Conservation (phyloP, 805 yeast species). For the Trichomonascus vanleenenianus region DNA sequence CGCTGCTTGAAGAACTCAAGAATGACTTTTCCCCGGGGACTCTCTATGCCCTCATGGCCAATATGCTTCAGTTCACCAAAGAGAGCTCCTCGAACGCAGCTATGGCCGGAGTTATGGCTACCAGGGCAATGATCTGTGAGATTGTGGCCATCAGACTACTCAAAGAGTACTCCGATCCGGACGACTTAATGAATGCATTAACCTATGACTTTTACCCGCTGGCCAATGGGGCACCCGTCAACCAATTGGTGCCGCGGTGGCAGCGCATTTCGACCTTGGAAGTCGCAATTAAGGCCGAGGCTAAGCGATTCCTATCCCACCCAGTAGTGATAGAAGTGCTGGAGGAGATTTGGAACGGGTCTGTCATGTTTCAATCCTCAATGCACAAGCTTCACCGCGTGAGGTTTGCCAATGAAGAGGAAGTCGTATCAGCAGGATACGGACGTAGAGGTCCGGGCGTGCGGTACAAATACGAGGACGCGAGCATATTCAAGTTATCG, state of each 20-base stretch:
- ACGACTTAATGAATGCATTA: slow-evolving; percentile 38
- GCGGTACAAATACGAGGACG: slow-evolving; percentile 28
- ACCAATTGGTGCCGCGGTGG: slow-evolving; percentile 25
- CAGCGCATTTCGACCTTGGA: slow-evolving; percentile 42
- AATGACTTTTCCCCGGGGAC: slow-evolving; percentile 26
- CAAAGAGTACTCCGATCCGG: slow-evolving; percentile 35
- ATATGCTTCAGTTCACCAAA: slow-evolving; percentile 31
- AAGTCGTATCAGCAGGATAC: slow-evolving; percentile 20
- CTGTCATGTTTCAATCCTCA: slow-evolving; percentile 34
- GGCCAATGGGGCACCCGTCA: slow-evolving; percentile 28
- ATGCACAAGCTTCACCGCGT: slow-evolving; percentile 30
- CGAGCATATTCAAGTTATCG: slow-evolving; percentile 31
- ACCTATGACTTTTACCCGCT: slow-evolving; percentile 42
- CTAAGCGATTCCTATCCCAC: slow-evolving; percentile 45
- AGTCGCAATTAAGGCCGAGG: slow-evolving; percentile 43
- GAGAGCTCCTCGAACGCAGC: slow-evolving; percentile 28
- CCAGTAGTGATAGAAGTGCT: slow-evolving; percentile 42
- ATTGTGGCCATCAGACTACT: slow-evolving; percentile 43
- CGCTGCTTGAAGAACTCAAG: slow-evolving; percentile 34
- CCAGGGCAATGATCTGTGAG: slow-evolving; percentile 47
- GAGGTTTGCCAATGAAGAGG: slow-evolving; percentile 23
- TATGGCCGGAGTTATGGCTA: slow-evolving; percentile 28
- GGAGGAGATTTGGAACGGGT: slow-evolving; percentile 46
- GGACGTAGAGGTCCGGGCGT: slow-evolving; percentile 30
- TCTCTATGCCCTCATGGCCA: slow-evolving; percentile 33